phyloP scores from a whole-genome alignment of 345 rosid species.

The Carallia brachiata region DNA sequence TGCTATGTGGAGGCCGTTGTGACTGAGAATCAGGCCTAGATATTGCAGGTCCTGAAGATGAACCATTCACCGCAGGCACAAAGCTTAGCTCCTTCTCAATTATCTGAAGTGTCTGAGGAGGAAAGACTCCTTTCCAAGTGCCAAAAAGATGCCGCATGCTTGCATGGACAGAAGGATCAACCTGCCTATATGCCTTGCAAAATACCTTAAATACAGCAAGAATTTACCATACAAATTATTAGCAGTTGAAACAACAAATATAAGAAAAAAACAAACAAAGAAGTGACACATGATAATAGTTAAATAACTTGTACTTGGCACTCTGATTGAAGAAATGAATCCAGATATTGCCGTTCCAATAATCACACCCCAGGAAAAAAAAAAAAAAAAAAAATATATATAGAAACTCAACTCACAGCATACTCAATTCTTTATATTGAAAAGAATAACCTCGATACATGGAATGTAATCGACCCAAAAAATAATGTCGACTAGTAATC shows the following conservation, averaged over 20 bases:
- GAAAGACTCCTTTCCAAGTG: slow-evolving; percentile 99
- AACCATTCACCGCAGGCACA: slow-evolving; percentile 58
- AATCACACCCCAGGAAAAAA: no score
- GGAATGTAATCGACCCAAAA: neutral
- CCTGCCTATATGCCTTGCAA: slow-evolving; percentile 84
- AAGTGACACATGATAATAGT: no score
- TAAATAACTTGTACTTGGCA: no score
- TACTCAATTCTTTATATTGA: no score
- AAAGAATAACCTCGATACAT: no score
- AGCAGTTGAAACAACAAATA: neutral
- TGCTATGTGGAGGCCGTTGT: slow-evolving; percentile 79
- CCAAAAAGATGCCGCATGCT: slow-evolving; percentile 98
- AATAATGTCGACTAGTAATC: neutral
- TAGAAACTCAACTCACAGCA: no score
- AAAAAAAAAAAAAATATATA: no score
- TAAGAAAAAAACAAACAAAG: slow-evolving; percentile 1
- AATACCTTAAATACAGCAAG: slow-evolving; percentile 54
- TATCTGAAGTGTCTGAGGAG: slow-evolving; percentile 63
- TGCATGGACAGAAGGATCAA: slow-evolving; percentile 67
- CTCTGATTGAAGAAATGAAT: no score
- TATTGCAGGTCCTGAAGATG: slow-evolving; percentile 52
- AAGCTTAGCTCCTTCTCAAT: slow-evolving; percentile 95
- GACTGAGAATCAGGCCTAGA: slow-evolving; percentile 66
- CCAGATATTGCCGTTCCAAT: no score
- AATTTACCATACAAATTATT: slow-evolving; percentile 3